Evolutionary conservation across 257 asterid species (phyloP), one percentile per base, ranked within the genome.

Genomic region (Nemophila menziesii): DNA sequence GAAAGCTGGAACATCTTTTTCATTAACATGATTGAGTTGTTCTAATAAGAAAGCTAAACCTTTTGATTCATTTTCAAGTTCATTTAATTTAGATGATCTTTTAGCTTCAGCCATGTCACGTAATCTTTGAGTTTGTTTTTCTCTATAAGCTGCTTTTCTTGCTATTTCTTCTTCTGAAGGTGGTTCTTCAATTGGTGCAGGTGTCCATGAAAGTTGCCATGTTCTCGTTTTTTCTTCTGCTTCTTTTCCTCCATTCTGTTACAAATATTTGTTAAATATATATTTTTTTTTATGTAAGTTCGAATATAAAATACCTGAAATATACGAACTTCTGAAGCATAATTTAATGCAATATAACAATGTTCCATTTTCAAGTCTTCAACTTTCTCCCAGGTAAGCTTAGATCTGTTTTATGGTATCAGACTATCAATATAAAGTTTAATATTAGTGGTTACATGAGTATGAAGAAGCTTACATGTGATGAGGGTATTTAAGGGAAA

Each of bases 201-300:
- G 98, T 52, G 92, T 69, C 98, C 98, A 90, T 40, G 96, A 86
- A 54, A 90, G 92, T 78, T 90, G 96, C 98, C 96, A 90, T 66
- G 63, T 74, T 66, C 76, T 69, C 12, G 81, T 68, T 63, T 90
- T 85, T 51, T 90, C 92, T 67, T 81, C 96, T 8, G 82, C 93
- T 64, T 81, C 73, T 67, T 68, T 70, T 60, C 68, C 79, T 57
- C 94, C 96, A 57, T 64, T 74, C 98, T 90, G 65, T 58, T 33
- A 47, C 43, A n/a, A n/a, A n/a, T 50, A 41, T 20, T 58, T 3
- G 23, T 48, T 33, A 19, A 43, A n/a, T n/a, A n/a, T 7, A 29
- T 29, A 29, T 29, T 29, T 29, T 29, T 7, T 29, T 29, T 29
- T 20, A 58, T 37, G 18, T 52, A 54, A 46, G 33, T 43, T 37